Base-by-base conservation (phyloP, 352 stramenopile species). In the Phytophthora meadii region DNA sequence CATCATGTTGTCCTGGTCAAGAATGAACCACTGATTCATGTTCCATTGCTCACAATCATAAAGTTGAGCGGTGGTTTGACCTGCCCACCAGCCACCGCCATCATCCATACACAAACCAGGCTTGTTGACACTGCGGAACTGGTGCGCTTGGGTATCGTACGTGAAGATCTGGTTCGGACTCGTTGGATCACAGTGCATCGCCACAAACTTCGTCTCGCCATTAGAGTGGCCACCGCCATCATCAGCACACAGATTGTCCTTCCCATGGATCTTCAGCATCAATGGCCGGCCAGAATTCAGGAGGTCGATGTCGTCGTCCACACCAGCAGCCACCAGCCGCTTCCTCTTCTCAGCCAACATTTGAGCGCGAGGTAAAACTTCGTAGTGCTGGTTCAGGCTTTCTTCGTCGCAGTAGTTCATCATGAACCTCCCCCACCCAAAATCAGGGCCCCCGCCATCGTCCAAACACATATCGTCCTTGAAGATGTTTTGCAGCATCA, bases 351-450 rank as follows among this genome's bases (percentile, higher is more conserved):
- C 41, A 2, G 40, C 37, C n/a, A 58, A 7, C 34, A 72, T 52
- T 0, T 24, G 25, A 22, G 59, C 58, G 11, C 46, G 48, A 44
- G 65, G 34, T 14, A 76, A 14, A 9, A 76, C 51, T 40, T 78
- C 66, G 34, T 79, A 84, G 56, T 75, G 65, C 37, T 84, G 76
- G 48, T 84, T 84, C 50, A 67, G 40, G 30, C 48, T 66, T 44
- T 54, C 47, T 2, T 27, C 30, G 8, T 36, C 40, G 22, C 52
- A 57, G 15, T 55, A 65, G 41, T 59, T 70, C 11, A 76, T 53
- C 11, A 24, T 48, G 14, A 58, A 70, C 11, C 49, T 62, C 4
- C 45, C 61, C 24, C 30, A 15, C 2, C 60, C 60, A 3, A 54
- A 37, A 7, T 22, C 39, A 10, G 25, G 60, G 25, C 40, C 66